Percentiles rank a stretch among this genome's conserved stretches.
These are phyloP conservation scores for Rhodotorula babjevae DNA, from an alignment of 768 basidiomycete genomes.

Conservation along the genomic window DNA sequence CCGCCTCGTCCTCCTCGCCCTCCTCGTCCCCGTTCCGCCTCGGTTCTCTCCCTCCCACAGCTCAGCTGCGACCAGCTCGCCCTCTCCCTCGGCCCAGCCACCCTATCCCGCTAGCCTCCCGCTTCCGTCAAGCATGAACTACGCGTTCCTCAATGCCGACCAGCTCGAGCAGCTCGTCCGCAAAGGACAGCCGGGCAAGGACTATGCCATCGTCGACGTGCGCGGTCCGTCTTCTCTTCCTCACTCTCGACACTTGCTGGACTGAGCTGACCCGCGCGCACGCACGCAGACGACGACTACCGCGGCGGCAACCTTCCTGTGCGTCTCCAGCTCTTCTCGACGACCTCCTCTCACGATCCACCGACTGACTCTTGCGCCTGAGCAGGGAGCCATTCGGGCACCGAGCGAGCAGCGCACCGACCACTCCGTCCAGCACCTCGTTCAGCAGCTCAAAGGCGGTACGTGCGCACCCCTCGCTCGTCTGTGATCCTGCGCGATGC, in stretches of 20 bases:
- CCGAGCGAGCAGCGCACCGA: conserved; percentile 26
- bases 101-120: neutral
- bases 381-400: conserved; percentile 10
- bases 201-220: neutral
- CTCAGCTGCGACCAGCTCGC: neutral
- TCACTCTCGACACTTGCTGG: neutral
- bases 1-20: too few species aligned
- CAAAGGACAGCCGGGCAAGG: neutral
- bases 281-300: conserved; percentile 18
- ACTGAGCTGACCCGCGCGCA: neutral
- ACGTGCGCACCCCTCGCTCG: neutral
- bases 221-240: neutral
- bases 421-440: conserved; percentile 17
- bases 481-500: too few species aligned
- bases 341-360: neutral
- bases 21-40: too few species aligned
- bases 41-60: too few species aligned
- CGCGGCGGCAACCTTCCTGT: conserved; percentile 15
- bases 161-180: conserved; percentile 11
- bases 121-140: neutral
- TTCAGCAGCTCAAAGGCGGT: conserved; percentile 19
- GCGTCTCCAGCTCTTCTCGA: rapidly evolving
- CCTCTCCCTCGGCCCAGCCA: neutral
- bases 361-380: neutral
- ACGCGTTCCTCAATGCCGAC: conserved; percentile 23